Evolutionary conservation across 306 rosid genomes (phyloP).

Genomic region (Inga oerstediana): DNA sequence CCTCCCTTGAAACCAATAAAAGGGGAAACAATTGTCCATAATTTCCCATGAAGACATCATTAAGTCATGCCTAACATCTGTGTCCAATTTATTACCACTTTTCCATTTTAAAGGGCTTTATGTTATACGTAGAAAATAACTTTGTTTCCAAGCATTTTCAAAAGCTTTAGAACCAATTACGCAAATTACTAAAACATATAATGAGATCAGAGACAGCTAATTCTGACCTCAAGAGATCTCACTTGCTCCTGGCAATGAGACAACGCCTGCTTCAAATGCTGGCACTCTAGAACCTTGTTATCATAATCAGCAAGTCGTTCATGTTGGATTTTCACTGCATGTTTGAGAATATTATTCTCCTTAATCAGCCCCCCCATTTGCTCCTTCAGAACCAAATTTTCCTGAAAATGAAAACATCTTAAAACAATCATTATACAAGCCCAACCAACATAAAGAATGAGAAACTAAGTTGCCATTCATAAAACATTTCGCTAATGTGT

Average conservation of each 20-base stretch:
- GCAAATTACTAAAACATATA: conserved; percentile 6
- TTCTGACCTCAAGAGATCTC: conserved; percentile 85
- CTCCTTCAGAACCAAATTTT: conserved; percentile 77
- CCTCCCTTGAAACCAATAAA: not conserved
- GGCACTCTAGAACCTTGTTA: conserved; percentile 64
- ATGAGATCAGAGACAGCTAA: conserved; percentile 4
- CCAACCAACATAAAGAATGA: conserved; percentile 6
- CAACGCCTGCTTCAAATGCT: conserved; percentile 76
- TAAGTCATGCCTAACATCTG: too few species aligned
- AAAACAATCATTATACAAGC: conserved; percentile 14
- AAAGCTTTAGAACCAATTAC: not conserved
- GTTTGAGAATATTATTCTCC: conserved; percentile 80
- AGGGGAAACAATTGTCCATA: not conserved
- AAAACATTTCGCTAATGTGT: conserved; percentile 15
- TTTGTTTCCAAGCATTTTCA: not conserved
- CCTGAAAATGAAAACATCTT: conserved; percentile 52
- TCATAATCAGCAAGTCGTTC: conserved; percentile 87
- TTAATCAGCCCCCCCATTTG: conserved; percentile 69
- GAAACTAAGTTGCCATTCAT: not conserved
- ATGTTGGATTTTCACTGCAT: conserved; percentile 78
- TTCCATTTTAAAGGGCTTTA: conserved; percentile 5
- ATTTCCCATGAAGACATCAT: too few species aligned
- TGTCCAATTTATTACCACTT: not conserved
- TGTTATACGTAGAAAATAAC: not conserved
- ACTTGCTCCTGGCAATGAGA: conserved; percentile 89